Conservation (phyloP, 495 filamentous ascomycete genomes). For the Cryomyces antarcticus region DNA sequence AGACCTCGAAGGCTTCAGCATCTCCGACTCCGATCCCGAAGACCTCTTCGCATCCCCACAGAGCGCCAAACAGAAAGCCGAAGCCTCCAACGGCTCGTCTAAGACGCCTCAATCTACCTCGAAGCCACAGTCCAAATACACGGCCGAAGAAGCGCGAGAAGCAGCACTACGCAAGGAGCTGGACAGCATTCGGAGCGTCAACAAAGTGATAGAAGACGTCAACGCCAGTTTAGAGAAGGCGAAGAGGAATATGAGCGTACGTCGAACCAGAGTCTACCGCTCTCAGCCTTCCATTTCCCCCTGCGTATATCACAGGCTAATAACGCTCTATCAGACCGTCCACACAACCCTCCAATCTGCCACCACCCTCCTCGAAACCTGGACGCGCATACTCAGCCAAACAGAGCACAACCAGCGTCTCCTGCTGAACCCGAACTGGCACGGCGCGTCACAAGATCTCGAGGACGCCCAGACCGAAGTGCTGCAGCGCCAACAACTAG, state of each 20-base stretch:
- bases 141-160: conserved; percentile 51
- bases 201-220: conserved; percentile 66
- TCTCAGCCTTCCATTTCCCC: not conserved
- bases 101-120: conserved; percentile 8
- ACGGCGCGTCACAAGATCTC: conserved; percentile 69
- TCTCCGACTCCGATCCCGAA: conserved; percentile 39
- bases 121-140: conserved; percentile 33
- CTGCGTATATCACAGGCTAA: not conserved
- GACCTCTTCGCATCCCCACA: conserved; percentile 54
- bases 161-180: conserved; percentile 55
- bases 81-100: conserved; percentile 8
- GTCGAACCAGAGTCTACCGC: conserved; percentile 7
- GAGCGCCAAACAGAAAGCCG: conserved; percentile 21
- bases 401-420: conserved; percentile 93
- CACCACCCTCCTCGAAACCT: conserved; percentile 86
- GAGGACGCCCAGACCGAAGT: conserved; percentile 65
- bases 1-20: conserved; percentile 8
- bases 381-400: conserved; percentile 86
- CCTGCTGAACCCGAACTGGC: conserved; percentile 74
- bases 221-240: conserved; percentile 62
- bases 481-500: conserved; percentile 45
- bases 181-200: conserved; percentile 64
- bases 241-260: conserved; percentile 77
- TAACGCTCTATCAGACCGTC: conserved; percentile 43
- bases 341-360: conserved; percentile 67